A percentile compares a stretch with the other conserved stretches of the same genome.
These are phyloP conservation scores for Tanacetum coccineum DNA, from an alignment of 129 eudicot species.

Conservation along the genomic window DNA sequence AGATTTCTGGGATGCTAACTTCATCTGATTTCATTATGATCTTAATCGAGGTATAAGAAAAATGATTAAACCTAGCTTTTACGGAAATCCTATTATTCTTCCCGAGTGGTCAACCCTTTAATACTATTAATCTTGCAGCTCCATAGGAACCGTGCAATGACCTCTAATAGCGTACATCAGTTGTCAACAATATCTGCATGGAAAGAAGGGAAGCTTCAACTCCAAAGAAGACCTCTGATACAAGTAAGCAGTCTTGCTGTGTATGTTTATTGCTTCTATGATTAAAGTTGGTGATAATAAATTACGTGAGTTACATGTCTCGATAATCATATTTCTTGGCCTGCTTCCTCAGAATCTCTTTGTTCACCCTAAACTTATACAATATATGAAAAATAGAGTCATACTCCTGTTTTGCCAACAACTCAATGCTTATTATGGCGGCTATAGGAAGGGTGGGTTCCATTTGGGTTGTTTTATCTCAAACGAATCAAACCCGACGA, in stretches of 20 bases:
- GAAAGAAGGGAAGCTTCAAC: slow-evolving; percentile 61
- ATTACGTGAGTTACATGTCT: not conserved
- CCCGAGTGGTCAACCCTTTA: not conserved
- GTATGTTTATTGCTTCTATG: not conserved
- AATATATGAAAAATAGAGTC: not conserved
- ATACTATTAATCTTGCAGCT: slow-evolving; percentile 42
- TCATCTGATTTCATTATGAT: slow-evolving; percentile 71
- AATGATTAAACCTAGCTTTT: not conserved
- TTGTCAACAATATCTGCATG: slow-evolving; percentile 52
- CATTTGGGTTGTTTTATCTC: no score
- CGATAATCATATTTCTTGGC: not conserved
- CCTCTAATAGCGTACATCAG: slow-evolving; percentile 35
- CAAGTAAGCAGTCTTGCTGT: slow-evolving; percentile 40
- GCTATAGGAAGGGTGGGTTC: not conserved
- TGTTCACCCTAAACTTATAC: not conserved
- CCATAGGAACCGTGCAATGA: slow-evolving; percentile 40
- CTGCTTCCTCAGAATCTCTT: not conserved
- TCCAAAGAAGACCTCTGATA: slow-evolving; percentile 46
- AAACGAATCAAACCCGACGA: no score
- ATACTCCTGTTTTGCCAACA: not conserved
- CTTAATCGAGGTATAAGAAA: slow-evolving; percentile 47
- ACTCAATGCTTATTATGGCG: not conserved
- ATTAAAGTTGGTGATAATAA: not conserved
- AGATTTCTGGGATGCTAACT: slow-evolving; percentile 64
- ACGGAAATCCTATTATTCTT: not conserved